Conservation (phyloP, 768 basidiomycete genomes). For the Termitomyces sp. region DNA sequence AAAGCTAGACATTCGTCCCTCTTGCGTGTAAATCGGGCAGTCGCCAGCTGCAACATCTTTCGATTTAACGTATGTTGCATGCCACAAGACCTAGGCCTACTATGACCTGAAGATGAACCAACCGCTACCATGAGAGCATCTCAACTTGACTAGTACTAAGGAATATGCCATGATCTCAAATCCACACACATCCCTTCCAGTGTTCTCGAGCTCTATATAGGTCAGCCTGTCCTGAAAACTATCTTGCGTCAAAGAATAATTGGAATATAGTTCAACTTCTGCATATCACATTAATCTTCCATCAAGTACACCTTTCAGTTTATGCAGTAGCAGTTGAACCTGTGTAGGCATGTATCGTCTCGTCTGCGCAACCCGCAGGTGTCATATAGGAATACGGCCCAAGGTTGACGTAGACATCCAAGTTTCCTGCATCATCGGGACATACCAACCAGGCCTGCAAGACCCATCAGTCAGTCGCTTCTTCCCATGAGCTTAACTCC, state of each 20-base stretch:
- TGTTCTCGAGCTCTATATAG: neutral
- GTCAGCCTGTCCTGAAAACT: neutral
- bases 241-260: no score
- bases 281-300: neutral
- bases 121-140: no score
- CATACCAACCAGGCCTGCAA: slow-evolving; percentile 54
- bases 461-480: neutral
- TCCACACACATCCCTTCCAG: neutral
- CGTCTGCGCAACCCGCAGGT: slow-evolving; percentile 55
- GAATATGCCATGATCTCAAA: neutral
- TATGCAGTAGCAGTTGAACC: slow-evolving; percentile 43
- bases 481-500: neutral
- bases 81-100: no score
- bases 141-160: no score
- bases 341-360: slow-evolving; percentile 60
- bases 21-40: no score
- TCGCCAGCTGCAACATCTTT: no score
- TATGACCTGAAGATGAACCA: no score
- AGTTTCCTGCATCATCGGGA: slow-evolving; percentile 41
- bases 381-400: slow-evolving; percentile 53
- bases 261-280: neutral
- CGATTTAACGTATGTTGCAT: no score
- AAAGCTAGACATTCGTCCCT: no score
- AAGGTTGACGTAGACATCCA: slow-evolving; percentile 49
- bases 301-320: neutral